These are phyloP conservation scores for Endogone sp. DNA, from an alignment of 192 early-diverging fungal genomes.

Conservation along the genomic window DNA sequence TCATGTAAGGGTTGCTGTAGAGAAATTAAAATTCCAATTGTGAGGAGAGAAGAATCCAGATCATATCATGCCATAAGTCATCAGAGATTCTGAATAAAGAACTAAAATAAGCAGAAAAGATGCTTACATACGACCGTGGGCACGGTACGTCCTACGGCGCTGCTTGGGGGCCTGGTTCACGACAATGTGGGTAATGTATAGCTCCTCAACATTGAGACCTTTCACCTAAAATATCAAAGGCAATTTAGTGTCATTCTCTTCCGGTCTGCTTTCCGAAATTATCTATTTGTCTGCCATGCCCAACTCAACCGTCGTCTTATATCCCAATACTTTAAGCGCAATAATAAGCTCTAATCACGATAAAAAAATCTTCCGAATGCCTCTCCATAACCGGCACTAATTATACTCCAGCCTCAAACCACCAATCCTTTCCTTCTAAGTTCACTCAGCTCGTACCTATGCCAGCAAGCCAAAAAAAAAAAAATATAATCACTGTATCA, in stretches of 20 bases:
- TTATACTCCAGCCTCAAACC: neutral
- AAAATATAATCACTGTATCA: neutral
- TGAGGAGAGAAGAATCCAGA: neutral
- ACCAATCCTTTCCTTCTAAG: neutral
- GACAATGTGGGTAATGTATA: constrained; percentile 91
- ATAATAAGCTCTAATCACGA: no score
- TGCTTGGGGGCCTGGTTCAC: constrained; percentile 98
- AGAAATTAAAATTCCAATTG: constrained; percentile 15
- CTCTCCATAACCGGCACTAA: no score
- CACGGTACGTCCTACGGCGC: constrained; percentile 96
- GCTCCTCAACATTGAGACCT: constrained; percentile 84
- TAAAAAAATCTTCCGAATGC: no score
- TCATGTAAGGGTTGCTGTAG: constrained; percentile 76
- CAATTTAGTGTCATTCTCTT: neutral
- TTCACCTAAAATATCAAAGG: constrained; percentile 57
- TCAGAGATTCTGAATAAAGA: no score
- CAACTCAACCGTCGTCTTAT: no score
- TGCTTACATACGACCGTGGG: constrained; percentile 93
- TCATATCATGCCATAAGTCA: no score
- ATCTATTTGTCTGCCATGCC: no score
- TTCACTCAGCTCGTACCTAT: neutral
- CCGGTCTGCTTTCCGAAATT: neutral
- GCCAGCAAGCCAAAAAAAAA: neutral
- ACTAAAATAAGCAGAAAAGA: constrained; percentile 7
- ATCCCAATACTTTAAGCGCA: no score